Evolutionary conservation across 305 asterid species (phyloP), one percentile per base, ranked within the genome.

Genomic region (Vinca major): DNA sequence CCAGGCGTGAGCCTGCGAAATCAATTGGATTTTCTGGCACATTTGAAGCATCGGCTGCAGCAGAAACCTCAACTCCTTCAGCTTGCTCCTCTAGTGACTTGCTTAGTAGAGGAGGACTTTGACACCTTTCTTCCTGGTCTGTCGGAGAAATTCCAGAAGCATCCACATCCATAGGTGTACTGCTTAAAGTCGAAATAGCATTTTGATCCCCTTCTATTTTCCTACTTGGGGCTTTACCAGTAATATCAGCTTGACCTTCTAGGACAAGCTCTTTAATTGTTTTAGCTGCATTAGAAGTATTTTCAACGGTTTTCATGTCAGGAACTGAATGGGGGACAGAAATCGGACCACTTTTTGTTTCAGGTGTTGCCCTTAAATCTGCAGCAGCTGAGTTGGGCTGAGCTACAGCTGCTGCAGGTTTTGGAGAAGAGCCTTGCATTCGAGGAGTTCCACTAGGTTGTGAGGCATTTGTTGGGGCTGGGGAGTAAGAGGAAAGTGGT

Each of bases 401-500:
- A 68, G 58, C 80, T 62, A 76, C 51, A 21, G 84, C 53, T 50
- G 71, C 51, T 49, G 74, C 79, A 67, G 83, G 70, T 72, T 85
- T 87, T 47, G 69, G 44, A 65, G 78, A 11, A 70, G 84, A 65
- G 67, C 63, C 68, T 69, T 74, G 80, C 45, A 74, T 74, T 69
- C 70, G 79, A 71, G 21, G 81, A 71, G 83, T 74, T 67, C 82
- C 86, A 66, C 65, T 71, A 33, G 78, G 64, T 62, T 70, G 75
- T 20, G 86, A 48, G 71, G 83, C 60, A 68, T 68, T 84, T 51
- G 83, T 82, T 67, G 78, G 80, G n/a, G 78, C 65, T 47, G 83
- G 49, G 17, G 87, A 73, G 63, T 53, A 66, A 40, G 85, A 71
- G 55, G 87, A 70, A 66, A 80, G 79, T 0, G 91, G 89, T 57